A percentile compares a stretch with the other conserved stretches of the same genome.
These are phyloP conservation scores for Saccharomycodes ludwigii DNA, from an alignment of 805 yeast genomes.

Conservation along the genomic window DNA sequence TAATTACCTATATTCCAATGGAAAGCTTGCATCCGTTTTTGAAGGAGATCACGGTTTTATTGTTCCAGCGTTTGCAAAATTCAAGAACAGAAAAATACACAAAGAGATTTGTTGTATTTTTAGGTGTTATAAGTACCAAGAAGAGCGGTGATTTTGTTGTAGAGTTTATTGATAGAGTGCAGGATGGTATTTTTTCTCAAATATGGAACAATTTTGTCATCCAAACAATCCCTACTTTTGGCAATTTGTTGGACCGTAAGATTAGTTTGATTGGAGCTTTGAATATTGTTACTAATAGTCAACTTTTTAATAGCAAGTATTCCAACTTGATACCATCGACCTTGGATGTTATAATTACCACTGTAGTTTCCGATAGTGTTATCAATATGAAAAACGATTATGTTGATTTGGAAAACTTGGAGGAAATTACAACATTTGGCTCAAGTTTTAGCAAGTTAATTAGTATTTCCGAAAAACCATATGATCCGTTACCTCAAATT, in stretches of 20 bases:
- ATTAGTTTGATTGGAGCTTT: constrained; percentile 38
- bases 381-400: constrained; percentile 26
- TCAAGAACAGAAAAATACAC: constrained; percentile 75
- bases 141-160: constrained; percentile 37
- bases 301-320: constrained; percentile 29
- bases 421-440: constrained; percentile 75
- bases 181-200: constrained; percentile 43
- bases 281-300: constrained; percentile 27
- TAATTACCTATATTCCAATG: constrained; percentile 47
- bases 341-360: constrained; percentile 30
- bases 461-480: constrained; percentile 44
- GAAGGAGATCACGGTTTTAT: constrained; percentile 60
- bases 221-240: constrained; percentile 32
- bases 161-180: constrained; percentile 60
- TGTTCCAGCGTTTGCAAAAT: constrained; percentile 69
- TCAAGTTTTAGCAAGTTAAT: constrained; percentile 68
- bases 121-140: constrained; percentile 39
- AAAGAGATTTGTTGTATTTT: constrained; percentile 54
- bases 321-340: constrained; percentile 29
- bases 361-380: constrained; percentile 27
- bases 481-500: constrained; percentile 60
- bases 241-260: constrained; percentile 44
- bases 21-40: constrained; percentile 37
- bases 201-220: constrained; percentile 29
- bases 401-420: constrained; percentile 35